Evolutionary conservation across 208 protist species (phyloP).

Genomic region (Crithidia thermophila): DNA sequence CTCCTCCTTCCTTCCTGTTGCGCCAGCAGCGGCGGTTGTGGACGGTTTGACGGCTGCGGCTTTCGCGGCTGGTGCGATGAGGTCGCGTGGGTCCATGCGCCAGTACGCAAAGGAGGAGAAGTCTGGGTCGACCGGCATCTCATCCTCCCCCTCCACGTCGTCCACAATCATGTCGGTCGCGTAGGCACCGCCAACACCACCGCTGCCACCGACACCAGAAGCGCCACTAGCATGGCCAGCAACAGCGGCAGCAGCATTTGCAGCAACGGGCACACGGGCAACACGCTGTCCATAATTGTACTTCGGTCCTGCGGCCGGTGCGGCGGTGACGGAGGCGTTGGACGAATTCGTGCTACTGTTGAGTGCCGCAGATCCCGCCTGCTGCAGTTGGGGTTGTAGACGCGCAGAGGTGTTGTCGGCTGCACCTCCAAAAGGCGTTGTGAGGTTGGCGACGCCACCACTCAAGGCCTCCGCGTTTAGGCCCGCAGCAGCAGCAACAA

Average conservation of each 20-base stretch:
- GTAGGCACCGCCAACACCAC: neutral
- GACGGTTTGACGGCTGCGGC: neutral
- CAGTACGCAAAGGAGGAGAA: constrained; percentile 83
- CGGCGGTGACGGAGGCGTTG: too few relatives aligned
- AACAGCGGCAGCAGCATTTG: too few relatives aligned
- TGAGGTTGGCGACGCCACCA: too few relatives aligned
- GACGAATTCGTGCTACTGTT: neutral
- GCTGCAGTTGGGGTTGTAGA: neutral
- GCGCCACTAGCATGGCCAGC: neutral
- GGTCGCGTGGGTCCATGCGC: constrained; percentile 62
- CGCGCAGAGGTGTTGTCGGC: too few relatives aligned
- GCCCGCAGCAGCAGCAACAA: too few relatives aligned
- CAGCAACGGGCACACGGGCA: too few relatives aligned
- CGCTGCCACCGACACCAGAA: neutral
- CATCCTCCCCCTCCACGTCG: constrained; percentile 18
- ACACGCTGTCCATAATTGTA: constrained; percentile 21
- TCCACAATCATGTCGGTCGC: neutral
- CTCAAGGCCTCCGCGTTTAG: too few relatives aligned
- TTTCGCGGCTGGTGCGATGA: constrained; percentile 29
- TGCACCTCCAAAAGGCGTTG: neutral
- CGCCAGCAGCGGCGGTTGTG: neutral
- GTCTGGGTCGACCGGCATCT: constrained; percentile 58
- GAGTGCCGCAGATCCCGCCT: neutral
- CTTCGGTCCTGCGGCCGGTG: neutral
- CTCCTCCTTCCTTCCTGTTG: too few relatives aligned